Conservation (phyloP, 257 asterid species). For the Leonotis leonurus region DNA sequence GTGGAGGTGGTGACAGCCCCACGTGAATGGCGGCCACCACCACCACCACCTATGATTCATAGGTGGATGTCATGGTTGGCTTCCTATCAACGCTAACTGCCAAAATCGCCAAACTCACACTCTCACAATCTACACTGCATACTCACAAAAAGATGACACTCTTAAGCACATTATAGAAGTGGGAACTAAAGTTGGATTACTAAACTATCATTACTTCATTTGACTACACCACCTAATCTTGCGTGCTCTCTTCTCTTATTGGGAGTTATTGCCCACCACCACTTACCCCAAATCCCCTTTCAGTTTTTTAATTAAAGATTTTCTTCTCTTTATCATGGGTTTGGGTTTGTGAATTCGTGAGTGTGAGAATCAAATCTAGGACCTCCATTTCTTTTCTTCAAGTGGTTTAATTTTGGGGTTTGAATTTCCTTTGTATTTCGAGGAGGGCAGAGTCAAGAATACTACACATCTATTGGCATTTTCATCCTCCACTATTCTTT, state of each 20-base stretch:
- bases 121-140: slow-evolving; percentile 21
- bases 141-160: slow-evolving; percentile 30
- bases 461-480: not conserved
- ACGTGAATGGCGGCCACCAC: slow-evolving; percentile 52
- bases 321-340: too few species aligned
- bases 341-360: too few species aligned
- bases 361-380: too few species aligned
- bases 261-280: slow-evolving; percentile 26
- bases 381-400: too few species aligned
- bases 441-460: not conserved
- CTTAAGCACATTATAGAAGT: slow-evolving; percentile 16
- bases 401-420: not conserved
- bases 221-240: slow-evolving; percentile 33
- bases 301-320: not conserved
- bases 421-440: not conserved
- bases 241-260: slow-evolving; percentile 21
- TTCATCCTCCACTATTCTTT: too few species aligned
- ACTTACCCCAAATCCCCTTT: not conserved
- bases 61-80: slow-evolving; percentile 82
- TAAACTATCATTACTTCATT: slow-evolving; percentile 50
- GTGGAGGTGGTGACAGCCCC: slow-evolving; percentile 39
- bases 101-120: slow-evolving; percentile 35
- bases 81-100: slow-evolving; percentile 85
- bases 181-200: slow-evolving; percentile 26
- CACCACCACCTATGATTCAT: slow-evolving; percentile 5